phyloP scores from a whole-genome alignment of 202 grass and related monocot genomes.

The Elaeis oleifera region DNA sequence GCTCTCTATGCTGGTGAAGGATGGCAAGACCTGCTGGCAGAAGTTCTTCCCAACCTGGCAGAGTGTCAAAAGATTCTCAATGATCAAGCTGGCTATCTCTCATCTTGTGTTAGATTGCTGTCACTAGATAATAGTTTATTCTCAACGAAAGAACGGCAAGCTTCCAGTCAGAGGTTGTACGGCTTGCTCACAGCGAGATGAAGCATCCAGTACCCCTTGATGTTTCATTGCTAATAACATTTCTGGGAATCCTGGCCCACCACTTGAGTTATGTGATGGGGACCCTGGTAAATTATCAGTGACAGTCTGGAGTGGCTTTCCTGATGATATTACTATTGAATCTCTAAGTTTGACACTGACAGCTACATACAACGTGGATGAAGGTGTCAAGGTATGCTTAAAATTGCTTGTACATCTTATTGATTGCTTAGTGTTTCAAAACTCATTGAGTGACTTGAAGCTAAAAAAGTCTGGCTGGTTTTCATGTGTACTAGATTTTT shows the following conservation, averaged over 20 bases:
- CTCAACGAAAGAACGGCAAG: constrained; percentile 78
- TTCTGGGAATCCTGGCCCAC: constrained; percentile 68
- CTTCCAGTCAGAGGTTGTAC: constrained; percentile 89
- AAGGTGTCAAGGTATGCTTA: constrained; percentile 86
- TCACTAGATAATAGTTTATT: constrained; percentile 74
- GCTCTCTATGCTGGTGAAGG: constrained; percentile 93
- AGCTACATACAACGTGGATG: constrained; percentile 70
- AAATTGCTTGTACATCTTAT: constrained; percentile 5
- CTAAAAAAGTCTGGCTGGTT: no score
- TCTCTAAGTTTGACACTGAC: constrained; percentile 77
- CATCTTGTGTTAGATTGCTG: constrained; percentile 88
- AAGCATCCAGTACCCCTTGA: constrained; percentile 80
- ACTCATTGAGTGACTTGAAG: no score
- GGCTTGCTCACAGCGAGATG: constrained; percentile 95
- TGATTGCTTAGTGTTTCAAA: no score
- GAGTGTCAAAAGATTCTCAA: constrained; percentile 97
- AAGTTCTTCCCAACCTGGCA: constrained; percentile 91
- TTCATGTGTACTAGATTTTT: no score
- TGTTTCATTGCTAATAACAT: constrained; percentile 85
- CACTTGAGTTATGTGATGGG: constrained; percentile 88
- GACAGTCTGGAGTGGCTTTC: constrained; percentile 85
- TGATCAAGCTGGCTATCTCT: constrained; percentile 81
- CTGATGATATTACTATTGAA: constrained; percentile 82
- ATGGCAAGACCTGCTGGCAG: constrained; percentile 88
- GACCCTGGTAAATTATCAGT: constrained; percentile 84